Evolutionary conservation across 2,329 filamentous ascomycete genomes (phyloP).

Genomic region (Neofusicoccum cordaticola): DNA sequence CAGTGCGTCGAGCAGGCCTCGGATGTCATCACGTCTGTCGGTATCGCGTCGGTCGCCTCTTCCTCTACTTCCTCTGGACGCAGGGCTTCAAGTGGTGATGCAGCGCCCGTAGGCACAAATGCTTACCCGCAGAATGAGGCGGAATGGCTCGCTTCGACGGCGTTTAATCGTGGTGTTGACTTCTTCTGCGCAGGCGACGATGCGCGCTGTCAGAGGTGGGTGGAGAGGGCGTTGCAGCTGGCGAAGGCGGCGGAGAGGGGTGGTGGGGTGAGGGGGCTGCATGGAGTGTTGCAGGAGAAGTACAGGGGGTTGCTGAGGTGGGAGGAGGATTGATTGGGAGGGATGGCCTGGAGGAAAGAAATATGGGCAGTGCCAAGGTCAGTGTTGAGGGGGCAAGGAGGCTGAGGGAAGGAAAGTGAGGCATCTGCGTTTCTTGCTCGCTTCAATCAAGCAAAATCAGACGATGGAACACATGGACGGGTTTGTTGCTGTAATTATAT

Average conservation of each 20-base stretch:
- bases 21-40: slow-evolving; percentile 44
- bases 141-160: slow-evolving; percentile 69
- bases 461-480: too few relatives aligned
- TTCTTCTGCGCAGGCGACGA: slow-evolving; percentile 58
- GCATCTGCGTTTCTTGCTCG: too few relatives aligned
- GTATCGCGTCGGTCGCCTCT: background rate
- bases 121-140: slow-evolving; percentile 66
- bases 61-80: background rate
- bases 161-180: slow-evolving; percentile 70
- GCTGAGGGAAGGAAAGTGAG: too few relatives aligned
- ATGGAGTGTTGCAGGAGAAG: background rate
- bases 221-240: slow-evolving; percentile 59
- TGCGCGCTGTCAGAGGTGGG: slow-evolving; percentile 59
- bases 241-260: slow-evolving; percentile 37
- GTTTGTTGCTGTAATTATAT: too few relatives aligned
- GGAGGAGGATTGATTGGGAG: too few relatives aligned
- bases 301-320: background rate
- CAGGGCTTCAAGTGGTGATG: slow-evolving; percentile 15
- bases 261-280: background rate
- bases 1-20: slow-evolving; percentile 64
- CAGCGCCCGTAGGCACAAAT: slow-evolving; percentile 18
- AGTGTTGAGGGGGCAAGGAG: too few relatives aligned
- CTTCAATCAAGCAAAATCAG: too few relatives aligned
- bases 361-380: too few relatives aligned
- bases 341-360: too few relatives aligned